These are phyloP conservation scores for Cajanus cajan DNA, from an alignment of 306 rosid genomes.

Conservation along the genomic window DNA sequence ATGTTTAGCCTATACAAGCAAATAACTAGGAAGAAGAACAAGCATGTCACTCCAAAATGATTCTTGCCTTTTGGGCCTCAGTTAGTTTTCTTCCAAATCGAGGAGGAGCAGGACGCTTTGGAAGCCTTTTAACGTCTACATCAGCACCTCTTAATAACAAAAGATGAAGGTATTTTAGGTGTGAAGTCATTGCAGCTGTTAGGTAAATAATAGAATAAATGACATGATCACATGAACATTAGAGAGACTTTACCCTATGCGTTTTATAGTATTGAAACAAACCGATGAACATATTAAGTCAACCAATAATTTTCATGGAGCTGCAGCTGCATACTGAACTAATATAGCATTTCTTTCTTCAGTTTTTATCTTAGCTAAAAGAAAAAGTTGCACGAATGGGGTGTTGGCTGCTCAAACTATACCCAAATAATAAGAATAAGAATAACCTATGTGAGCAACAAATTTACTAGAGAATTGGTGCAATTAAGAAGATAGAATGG, in stretches of 20 bases:
- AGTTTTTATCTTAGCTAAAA: neutral
- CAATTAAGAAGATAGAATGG: neutral
- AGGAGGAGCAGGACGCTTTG: constrained; percentile 92
- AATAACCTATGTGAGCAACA: neutral
- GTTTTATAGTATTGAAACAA: neutral
- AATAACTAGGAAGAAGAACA: neutral
- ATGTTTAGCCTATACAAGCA: constrained; percentile 1
- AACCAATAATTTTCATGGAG: neutral
- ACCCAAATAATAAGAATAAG: neutral
- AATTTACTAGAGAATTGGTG: neutral
- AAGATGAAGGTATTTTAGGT: constrained; percentile 6
- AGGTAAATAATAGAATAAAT: neutral
- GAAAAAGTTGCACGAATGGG: neutral
- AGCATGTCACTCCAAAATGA: constrained; percentile 8
- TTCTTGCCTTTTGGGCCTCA: constrained; percentile 76
- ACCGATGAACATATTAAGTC: neutral
- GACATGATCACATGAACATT: neutral
- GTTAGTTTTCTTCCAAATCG: constrained; percentile 86
- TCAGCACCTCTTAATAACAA: constrained; percentile 65
- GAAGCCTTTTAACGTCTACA: constrained; percentile 81
- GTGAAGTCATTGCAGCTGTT: neutral
- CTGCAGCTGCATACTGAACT: constrained; percentile 8
- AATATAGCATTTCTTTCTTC: neutral
- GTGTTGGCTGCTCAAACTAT: neutral
- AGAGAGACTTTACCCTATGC: neutral